These are phyloP conservation scores for Cucurbita ficifolia DNA, from an alignment of 306 rosid genomes.

Conservation along the genomic window DNA sequence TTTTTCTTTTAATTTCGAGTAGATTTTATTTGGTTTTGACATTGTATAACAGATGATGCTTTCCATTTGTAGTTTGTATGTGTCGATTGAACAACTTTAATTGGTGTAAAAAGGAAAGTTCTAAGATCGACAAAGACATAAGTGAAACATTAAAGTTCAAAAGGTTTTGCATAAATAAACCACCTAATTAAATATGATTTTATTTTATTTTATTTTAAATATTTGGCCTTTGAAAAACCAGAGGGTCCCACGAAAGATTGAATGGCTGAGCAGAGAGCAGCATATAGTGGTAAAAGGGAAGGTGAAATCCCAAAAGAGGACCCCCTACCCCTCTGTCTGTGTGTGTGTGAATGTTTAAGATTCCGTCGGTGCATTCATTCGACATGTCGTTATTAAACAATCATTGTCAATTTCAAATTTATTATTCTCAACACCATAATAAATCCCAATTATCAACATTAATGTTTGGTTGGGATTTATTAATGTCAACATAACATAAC, in stretches of 20 bases:
- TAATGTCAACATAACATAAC: too few relatives aligned
- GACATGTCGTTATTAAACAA: not conserved
- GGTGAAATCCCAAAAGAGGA: not conserved
- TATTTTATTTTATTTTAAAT: too few relatives aligned
- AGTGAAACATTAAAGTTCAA: too few relatives aligned
- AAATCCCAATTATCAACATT: not conserved
- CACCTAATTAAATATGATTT: too few relatives aligned
- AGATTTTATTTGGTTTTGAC: not conserved
- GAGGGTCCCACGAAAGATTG: too few relatives aligned
- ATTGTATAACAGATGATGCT: not conserved
- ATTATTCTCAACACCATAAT: not conserved
- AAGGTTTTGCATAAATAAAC: too few relatives aligned
- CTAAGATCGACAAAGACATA: too few relatives aligned
- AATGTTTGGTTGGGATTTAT: too few relatives aligned
- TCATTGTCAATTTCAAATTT: not conserved
- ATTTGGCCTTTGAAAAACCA: too few relatives aligned
- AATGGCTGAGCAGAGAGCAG: too few relatives aligned
- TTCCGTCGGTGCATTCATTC: not conserved
- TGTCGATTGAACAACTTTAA: not conserved
- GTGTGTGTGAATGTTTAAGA: not conserved
- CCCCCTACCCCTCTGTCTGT: too few relatives aligned
- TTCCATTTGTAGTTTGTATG: not conserved
- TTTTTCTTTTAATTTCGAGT: not conserved
- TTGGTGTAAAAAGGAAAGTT: not conserved
- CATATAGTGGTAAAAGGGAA: not conserved